These are phyloP conservation scores for Tilletiaria anomala DNA, from an alignment of 1,284 basidiomycete genomes.

Conservation along the genomic window DNA sequence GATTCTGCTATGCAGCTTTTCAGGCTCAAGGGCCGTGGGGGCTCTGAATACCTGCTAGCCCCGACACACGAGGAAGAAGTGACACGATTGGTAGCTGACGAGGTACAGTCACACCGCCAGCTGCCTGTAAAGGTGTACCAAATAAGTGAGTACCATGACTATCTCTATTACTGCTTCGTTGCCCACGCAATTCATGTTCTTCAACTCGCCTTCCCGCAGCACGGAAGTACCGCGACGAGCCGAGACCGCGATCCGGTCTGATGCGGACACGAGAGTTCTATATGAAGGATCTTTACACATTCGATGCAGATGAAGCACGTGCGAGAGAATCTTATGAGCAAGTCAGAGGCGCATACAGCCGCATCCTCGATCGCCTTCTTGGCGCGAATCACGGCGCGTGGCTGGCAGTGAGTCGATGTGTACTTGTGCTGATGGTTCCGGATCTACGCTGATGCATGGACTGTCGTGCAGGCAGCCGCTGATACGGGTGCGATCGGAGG, in stretches of 20 bases:
- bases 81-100: constrained; percentile 30
- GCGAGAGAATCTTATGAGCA: constrained; percentile 16
- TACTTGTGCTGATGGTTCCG: too few relatives aligned
- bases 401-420: too few relatives aligned
- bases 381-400: constrained; percentile 5
- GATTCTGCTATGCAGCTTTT: constrained; percentile 19
- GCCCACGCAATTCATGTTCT: background rate
- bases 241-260: constrained; percentile 37
- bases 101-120: constrained; percentile 23
- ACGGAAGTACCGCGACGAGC: constrained; percentile 40
- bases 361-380: constrained; percentile 30
- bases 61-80: constrained; percentile 42
- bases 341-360: constrained; percentile 31
- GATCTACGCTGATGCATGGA: too few relatives aligned
- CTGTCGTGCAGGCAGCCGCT: constrained; percentile 38
- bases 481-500: constrained; percentile 41
- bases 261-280: constrained; percentile 39
- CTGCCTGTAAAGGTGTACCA: constrained; percentile 39
- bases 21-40: constrained; percentile 30
- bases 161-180: background rate
- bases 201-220: constrained; percentile 8
- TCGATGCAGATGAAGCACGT: constrained; percentile 16
- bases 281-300: constrained; percentile 42
- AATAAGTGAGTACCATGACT: constrained; percentile 12
- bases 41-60: constrained; percentile 33